Conservation (phyloP, 208 protist species). For the Ichthyophonus hoferi region DNA sequence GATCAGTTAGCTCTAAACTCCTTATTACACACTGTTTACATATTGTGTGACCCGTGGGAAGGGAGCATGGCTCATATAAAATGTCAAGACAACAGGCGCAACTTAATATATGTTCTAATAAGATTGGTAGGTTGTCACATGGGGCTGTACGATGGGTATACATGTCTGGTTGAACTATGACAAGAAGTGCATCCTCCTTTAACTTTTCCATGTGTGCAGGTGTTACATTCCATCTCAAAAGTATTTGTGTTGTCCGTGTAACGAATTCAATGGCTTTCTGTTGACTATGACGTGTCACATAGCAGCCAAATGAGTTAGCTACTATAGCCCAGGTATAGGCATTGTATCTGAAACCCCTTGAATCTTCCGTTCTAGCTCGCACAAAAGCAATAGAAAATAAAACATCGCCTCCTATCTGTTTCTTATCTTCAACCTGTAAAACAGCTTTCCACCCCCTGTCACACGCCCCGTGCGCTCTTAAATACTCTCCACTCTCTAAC, state of each 20-base stretch:
- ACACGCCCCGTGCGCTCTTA: background rate
- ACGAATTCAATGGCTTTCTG: background rate
- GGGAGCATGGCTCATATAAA: background rate
- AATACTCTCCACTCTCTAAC: background rate
- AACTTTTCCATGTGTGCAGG: background rate
- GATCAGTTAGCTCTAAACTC: background rate
- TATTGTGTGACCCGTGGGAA: background rate
- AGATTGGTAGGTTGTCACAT: background rate
- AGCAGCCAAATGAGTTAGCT: background rate
- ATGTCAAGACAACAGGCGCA: background rate
- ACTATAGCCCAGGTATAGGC: background rate
- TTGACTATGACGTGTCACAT: background rate
- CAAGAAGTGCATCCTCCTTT: background rate
- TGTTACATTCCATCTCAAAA: background rate
- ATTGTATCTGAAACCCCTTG: background rate
- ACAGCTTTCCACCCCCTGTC: background rate
- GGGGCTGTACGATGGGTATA: background rate
- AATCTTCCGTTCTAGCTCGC: background rate
- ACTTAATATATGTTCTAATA: background rate
- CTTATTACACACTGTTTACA: background rate
- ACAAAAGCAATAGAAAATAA: background rate
- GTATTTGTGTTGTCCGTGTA: background rate
- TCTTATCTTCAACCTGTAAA: background rate
- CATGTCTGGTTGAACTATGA: background rate
- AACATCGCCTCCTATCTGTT: background rate